Evolutionary conservation across 345 rosid genomes (phyloP).

Genomic region (Aquilaria yunnanensis): DNA sequence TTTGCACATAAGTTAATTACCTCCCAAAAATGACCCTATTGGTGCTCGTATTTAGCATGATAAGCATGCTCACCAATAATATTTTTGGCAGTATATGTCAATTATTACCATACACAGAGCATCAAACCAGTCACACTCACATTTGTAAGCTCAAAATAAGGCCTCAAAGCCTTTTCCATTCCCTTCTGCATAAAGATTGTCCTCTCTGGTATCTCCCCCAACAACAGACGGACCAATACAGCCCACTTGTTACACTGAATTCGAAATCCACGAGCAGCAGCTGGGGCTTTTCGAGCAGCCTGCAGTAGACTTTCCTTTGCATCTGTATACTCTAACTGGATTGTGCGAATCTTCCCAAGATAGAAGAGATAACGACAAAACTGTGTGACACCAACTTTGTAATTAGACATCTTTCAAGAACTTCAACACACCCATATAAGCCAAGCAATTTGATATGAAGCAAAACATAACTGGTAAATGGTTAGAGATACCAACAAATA

Average conservation of each 20-base stretch:
- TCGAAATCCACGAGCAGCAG: constrained; percentile 69
- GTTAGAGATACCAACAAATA: too few relatives aligned
- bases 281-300: constrained; percentile 88
- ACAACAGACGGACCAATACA: constrained; percentile 54
- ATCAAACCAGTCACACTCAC: constrained; percentile 34
- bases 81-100: too few relatives aligned
- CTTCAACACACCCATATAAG: too few relatives aligned
- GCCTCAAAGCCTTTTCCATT: constrained; percentile 76
- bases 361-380: constrained; percentile 84
- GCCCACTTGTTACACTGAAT: constrained; percentile 91
- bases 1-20: constrained; percentile 6
- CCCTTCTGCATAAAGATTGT: constrained; percentile 84
- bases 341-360: constrained; percentile 79
- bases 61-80: too few relatives aligned
- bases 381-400: constrained; percentile 31
- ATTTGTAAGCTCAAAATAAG: constrained; percentile 87
- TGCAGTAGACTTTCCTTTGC: constrained; percentile 88
- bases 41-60: too few relatives aligned
- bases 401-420: background rate
- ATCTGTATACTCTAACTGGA: constrained; percentile 84
- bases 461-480: too few relatives aligned
- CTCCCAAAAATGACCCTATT: background rate
- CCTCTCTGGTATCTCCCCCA: constrained; percentile 88
- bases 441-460: too few relatives aligned
- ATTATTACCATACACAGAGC: too few relatives aligned